phyloP scores from a whole-genome alignment of 108 stramenopile genomes.

The Aurantiochytrium sp. region DNA sequence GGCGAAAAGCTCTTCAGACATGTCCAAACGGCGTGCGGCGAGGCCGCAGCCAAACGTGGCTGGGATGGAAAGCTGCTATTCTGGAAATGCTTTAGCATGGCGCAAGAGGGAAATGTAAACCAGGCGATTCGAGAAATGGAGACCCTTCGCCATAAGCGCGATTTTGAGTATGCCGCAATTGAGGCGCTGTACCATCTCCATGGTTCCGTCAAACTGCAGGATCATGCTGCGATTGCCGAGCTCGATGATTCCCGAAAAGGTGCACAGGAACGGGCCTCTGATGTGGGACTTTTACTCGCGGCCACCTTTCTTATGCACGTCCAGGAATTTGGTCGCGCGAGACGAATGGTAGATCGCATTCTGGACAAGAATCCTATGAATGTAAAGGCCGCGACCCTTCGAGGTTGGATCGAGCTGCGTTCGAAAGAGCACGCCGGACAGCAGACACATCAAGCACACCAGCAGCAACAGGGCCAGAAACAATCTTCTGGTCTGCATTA shows the following conservation, averaged over 20 bases:
- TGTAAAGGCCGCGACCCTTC: constrained; percentile 8
- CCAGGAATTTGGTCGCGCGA: neutral
- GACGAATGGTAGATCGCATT: neutral
- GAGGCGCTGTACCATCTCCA: constrained; percentile 43
- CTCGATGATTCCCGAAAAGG: constrained; percentile 20
- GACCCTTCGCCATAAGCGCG: constrained; percentile 34
- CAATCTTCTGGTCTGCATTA: neutral
- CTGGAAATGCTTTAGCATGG: constrained; percentile 40
- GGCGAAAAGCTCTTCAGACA: constrained; percentile 12
- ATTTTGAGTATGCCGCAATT: constrained; percentile 35
- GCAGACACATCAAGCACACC: neutral
- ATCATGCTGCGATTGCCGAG: constrained; percentile 36
- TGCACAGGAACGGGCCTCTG: constrained; percentile 36
- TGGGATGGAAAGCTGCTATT: constrained; percentile 8
- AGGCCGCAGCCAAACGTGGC: constrained; percentile 3
- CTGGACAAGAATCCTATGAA: constrained; percentile 22
- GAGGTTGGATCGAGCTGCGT: constrained; percentile 37
- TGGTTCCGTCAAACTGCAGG: constrained; percentile 27
- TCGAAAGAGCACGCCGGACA: neutral
- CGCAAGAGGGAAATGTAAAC: constrained; percentile 19
- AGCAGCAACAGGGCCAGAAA: neutral
- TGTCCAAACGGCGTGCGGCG: neutral
- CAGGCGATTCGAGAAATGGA: constrained; percentile 48
- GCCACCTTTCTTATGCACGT: constrained; percentile 25
- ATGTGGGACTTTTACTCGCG: constrained; percentile 26